Evolutionary conservation across 352 stramenopile genomes (phyloP).

Genomic region (Globisporangium cystogenes): DNA sequence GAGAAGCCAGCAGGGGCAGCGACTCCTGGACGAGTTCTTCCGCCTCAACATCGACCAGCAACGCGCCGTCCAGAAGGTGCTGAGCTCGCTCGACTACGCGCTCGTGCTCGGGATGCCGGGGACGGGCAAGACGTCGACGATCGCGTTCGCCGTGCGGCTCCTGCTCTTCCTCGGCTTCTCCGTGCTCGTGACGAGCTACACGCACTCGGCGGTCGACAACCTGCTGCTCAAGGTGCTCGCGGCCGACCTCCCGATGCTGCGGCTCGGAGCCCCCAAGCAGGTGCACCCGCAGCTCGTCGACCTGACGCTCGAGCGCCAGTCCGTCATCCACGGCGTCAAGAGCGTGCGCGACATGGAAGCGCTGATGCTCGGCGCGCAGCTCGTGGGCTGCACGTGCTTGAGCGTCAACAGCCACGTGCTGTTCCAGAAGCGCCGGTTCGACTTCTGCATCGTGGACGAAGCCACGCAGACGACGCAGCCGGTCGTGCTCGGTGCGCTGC

Average conservation of each 20-base stretch:
- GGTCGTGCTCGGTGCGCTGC: constrained; percentile 90
- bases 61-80: constrained; percentile 53
- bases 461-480: constrained; percentile 98
- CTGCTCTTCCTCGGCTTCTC: constrained; percentile 89
- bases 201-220: constrained; percentile 98
- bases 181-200: constrained; percentile 97
- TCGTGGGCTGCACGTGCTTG: constrained; percentile 76
- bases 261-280: constrained; percentile 66
- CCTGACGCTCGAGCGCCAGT: constrained; percentile 39
- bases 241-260: constrained; percentile 57
- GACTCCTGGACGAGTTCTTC: constrained; percentile 45
- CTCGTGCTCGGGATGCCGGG: constrained; percentile 94
- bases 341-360: constrained; percentile 43
- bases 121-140: constrained; percentile 96
- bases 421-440: constrained; percentile 88
- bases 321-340: constrained; percentile 20
- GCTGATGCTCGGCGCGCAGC: constrained; percentile 36
- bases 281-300: constrained; percentile 63
- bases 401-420: constrained; percentile 72
- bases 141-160: constrained; percentile 92
- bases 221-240: constrained; percentile 92
- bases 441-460: constrained; percentile 99
- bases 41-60: constrained; percentile 78
- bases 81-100: constrained; percentile 92
- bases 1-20: constrained; percentile 10